A percentile compares a stretch with the other conserved stretches of the same genome.
Evolutionary conservation across 2,329 filamentous ascomycete genomes (phyloP).

Genomic region (Exophiala oligosperma): DNA sequence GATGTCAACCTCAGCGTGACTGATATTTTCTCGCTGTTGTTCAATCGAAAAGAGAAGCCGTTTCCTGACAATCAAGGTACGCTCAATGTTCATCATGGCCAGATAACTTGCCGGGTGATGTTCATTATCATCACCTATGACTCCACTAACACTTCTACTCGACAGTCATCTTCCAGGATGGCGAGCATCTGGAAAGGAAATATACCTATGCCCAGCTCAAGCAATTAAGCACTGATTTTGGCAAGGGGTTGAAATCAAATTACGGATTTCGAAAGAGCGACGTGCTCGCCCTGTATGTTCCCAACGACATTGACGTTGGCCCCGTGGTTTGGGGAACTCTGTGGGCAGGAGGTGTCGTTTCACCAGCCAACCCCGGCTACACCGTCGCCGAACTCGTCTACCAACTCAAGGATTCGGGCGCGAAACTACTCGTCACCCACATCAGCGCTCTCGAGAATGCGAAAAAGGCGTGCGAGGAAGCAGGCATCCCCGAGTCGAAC

Average conservation of each 20-base stretch:
- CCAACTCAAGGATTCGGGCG: constrained; percentile 76
- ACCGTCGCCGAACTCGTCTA: constrained; percentile 80
- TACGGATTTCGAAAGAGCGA: constrained; percentile 83
- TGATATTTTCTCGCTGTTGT: constrained; percentile 77
- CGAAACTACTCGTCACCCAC: constrained; percentile 76
- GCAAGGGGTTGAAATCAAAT: constrained; percentile 70
- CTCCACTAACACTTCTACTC: background rate
- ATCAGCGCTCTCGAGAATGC: constrained; percentile 64
- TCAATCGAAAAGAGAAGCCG: constrained; percentile 64
- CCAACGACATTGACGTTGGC: constrained; percentile 83
- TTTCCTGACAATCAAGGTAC: constrained; percentile 74
- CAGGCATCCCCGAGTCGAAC: constrained; percentile 68
- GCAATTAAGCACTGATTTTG: constrained; percentile 70
- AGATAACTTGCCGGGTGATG: background rate
- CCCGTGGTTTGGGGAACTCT: constrained; percentile 73
- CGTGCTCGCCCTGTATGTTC: constrained; percentile 77
- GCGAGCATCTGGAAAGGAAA: constrained; percentile 60
- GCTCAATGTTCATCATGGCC: constrained; percentile 16
- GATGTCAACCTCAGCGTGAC: constrained; percentile 67
- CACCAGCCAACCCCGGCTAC: constrained; percentile 87
- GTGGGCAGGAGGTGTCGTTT: constrained; percentile 80
- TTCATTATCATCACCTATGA: no score
- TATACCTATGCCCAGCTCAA: constrained; percentile 73
- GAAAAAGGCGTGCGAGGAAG: constrained; percentile 65
- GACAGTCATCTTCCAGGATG: constrained; percentile 75